phyloP scores from a whole-genome alignment of 306 rosid species.

The Oxytropis ochrocephala region DNA sequence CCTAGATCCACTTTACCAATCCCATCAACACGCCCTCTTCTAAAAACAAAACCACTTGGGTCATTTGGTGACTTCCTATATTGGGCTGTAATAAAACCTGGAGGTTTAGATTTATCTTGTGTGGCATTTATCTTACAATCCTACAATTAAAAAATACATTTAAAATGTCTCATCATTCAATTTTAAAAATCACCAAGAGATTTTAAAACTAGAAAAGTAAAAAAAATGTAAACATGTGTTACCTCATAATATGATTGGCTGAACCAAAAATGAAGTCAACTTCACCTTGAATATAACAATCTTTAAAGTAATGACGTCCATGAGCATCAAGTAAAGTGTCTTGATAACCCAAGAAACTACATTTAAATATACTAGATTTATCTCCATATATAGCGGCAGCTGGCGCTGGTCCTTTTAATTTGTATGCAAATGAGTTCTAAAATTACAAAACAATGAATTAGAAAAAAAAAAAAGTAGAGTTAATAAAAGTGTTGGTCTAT shows the following conservation, averaged over 20 bases:
- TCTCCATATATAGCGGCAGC: background rate
- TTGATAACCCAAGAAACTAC: background rate
- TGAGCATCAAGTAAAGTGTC: background rate
- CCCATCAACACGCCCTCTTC: background rate
- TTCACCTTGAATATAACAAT: slow-evolving; percentile 6
- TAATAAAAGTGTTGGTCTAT: background rate
- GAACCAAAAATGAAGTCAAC: background rate
- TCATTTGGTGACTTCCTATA: background rate
- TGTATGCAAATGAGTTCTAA: background rate
- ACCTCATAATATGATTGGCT: background rate
- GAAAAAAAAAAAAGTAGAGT: no score
- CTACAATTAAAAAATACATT: background rate
- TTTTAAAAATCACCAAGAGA: background rate
- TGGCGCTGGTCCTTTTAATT: background rate
- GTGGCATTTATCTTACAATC: background rate
- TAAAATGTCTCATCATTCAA: background rate
- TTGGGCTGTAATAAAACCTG: background rate
- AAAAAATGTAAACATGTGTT: background rate
- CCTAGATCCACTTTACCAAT: background rate
- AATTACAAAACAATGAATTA: background rate
- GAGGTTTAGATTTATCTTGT: background rate
- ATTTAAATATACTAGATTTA: background rate
- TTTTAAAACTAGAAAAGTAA: no score
- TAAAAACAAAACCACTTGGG: background rate
- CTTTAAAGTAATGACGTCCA: background rate